Evolutionary conservation across 2,329 filamentous ascomycete species (phyloP).

Genomic region (Alternaria incomplexa): DNA sequence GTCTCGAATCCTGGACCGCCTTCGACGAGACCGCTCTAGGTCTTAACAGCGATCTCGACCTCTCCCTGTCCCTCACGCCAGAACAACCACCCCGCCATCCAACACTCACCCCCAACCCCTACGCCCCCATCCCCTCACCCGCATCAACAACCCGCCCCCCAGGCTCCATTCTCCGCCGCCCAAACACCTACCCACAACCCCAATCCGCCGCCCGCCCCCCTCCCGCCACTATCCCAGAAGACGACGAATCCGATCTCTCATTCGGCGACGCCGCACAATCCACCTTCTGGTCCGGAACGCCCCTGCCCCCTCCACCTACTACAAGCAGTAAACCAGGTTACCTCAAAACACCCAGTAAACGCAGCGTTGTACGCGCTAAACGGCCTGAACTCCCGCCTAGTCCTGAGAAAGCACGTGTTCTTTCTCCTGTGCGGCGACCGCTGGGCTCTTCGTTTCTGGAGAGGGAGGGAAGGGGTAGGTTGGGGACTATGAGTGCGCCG

Average conservation of each 20-base stretch:
- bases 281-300: constrained; percentile 39
- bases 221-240: constrained; percentile 28
- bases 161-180: constrained; percentile 14
- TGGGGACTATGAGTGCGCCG: constrained; percentile 38
- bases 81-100: constrained; percentile 11
- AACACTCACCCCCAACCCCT: constrained; percentile 1
- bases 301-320: constrained; percentile 22
- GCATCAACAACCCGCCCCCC: constrained; percentile 15
- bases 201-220: constrained; percentile 19
- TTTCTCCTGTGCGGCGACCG: constrained; percentile 9
- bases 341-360: constrained; percentile 55
- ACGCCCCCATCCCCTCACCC: neutral
- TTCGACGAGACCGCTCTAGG: constrained; percentile 45
- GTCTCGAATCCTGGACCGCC: constrained; percentile 47
- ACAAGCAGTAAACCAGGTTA: constrained; percentile 44
- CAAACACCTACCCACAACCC: constrained; percentile 24
- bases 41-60: constrained; percentile 34
- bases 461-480: constrained; percentile 5
- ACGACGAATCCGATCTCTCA: constrained; percentile 16
- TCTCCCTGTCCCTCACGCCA: constrained; percentile 38
- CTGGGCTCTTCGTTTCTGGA: neutral
- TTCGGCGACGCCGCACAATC: constrained; percentile 12
- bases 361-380: constrained; percentile 44
- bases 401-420: constrained; percentile 27
- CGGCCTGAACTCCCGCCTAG: constrained; percentile 33